Evolutionary conservation across 106 monocot species (phyloP).

Genomic region (Allium fistulosum): DNA sequence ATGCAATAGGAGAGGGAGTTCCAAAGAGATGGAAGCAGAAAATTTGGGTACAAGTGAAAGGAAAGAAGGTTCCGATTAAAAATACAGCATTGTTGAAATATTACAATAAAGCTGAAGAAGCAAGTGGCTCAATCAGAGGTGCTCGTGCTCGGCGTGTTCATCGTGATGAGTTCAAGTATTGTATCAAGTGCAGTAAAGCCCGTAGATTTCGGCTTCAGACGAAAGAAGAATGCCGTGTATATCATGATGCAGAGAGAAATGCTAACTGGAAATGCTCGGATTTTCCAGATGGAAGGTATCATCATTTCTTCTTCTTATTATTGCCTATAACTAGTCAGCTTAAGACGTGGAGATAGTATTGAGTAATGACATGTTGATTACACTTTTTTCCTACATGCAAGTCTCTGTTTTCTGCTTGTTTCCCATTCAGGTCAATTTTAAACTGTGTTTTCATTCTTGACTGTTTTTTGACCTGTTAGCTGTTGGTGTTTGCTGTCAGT

Average conservation of each 20-base stretch:
- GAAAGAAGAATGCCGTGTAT: constrained; percentile 61
- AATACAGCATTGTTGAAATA: constrained; percentile 69
- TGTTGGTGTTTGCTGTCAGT: too few species aligned
- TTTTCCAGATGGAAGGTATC: constrained; percentile 54
- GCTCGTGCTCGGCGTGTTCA: constrained; percentile 40
- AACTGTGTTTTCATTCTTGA: too few species aligned
- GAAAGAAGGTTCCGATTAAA: constrained; percentile 63
- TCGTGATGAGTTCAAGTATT: constrained; percentile 66
- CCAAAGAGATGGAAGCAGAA: constrained; percentile 74
- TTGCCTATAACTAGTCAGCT: background rate
- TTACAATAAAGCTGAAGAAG: constrained; percentile 36
- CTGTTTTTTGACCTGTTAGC: too few species aligned
- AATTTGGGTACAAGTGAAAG: constrained; percentile 74
- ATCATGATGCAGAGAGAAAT: constrained; percentile 67
- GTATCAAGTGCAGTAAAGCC: constrained; percentile 52
- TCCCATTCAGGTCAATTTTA: too few species aligned
- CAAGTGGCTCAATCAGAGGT: constrained; percentile 39
- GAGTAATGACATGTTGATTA: background rate
- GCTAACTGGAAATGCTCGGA: constrained; percentile 69
- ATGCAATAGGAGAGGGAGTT: constrained; percentile 52
- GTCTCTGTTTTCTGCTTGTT: too few species aligned
- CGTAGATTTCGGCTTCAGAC: constrained; percentile 62
- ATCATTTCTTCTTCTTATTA: background rate
- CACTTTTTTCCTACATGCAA: background rate
- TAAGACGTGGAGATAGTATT: background rate